Base-by-base conservation (phyloP, 306 rosid species). In the Quercus berberidifolia region DNA sequence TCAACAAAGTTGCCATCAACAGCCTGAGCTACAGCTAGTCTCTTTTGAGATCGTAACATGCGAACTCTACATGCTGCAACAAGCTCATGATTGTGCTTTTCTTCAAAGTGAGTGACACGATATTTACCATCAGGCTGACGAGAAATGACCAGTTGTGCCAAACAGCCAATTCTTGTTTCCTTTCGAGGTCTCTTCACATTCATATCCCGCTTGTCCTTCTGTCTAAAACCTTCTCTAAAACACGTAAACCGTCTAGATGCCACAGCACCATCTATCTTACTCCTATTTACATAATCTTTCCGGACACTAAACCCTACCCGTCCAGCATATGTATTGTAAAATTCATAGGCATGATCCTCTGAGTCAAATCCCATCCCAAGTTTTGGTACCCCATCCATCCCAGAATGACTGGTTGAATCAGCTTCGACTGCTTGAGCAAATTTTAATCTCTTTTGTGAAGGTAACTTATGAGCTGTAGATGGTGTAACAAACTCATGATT, bases 81-180 rank as follows among this genome's bases (percentile, higher is more conserved):
- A 76, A 86, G 93, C 74, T 90, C 93, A 72, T 87, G 93, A 74
- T 87, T 90, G 79, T 87, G 91, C 85, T 86, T 87, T 77, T 84
- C 90, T 84, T 87, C 93, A 82, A 87, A 87, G 71, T 84, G 87
- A 63, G 91, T 87, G 51, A 87, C 79, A 70, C 86, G 88, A 81
- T 90, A 90, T 81, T 72, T 87, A n/a, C 87, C 88, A 74, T 87
- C 93, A 17, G 81, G 75, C 79, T 90, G 91, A 54, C 90, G 91
- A 80, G 91, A 87, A 78, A 90, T 80, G 38, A 86, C 81, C 46
- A 90, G 68, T 30, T 87, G 90, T 6, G 93, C 93, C 69, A 84
- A 82, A 88, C 93, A 90, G 38, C 93, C 93, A 59, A 88, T 87
- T 75, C 93, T 87, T 65, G 90, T 90, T 77, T 87, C 93, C 81